Percentiles rank a stretch among this genome's conserved stretches.
These are phyloP conservation scores for Epichloe festucae DNA, from an alignment of 2,329 filamentous ascomycete species.

Conservation along the genomic window DNA sequence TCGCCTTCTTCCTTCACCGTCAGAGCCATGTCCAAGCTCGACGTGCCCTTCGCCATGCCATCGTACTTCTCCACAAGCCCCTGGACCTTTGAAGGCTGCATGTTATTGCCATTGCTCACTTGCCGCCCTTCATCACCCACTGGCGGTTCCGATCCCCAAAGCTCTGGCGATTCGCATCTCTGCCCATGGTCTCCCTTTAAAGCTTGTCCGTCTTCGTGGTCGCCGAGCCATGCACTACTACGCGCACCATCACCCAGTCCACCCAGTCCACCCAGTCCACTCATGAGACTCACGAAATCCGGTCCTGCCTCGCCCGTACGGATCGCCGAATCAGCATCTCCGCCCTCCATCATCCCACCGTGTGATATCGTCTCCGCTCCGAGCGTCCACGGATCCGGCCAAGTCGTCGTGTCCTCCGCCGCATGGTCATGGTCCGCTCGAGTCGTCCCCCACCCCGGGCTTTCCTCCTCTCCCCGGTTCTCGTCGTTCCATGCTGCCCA, in stretches of 20 bases:
- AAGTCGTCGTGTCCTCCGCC: conserved; percentile 13
- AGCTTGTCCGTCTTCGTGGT: neutral
- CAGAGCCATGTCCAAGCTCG: neutral
- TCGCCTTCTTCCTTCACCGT: neutral
- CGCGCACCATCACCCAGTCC: neutral
- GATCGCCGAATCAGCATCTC: conserved; percentile 18
- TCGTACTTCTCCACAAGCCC: conserved; percentile 39
- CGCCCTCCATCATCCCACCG: conserved; percentile 6
- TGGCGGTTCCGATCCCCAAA: conserved; percentile 5
- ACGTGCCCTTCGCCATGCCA: conserved; percentile 21
- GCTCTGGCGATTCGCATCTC: conserved; percentile 10
- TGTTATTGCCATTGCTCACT: conserved; percentile 3
- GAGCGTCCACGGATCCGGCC: conserved; percentile 17
- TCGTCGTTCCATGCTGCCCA: conserved; percentile 27
- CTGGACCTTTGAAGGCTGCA: conserved; percentile 32
- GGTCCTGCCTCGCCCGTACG: conserved; percentile 13
- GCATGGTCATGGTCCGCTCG: too few species aligned
- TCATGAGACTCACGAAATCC: neutral
- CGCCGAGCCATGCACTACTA: neutral
- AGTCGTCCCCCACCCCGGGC: conserved; percentile 20
- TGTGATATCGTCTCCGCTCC: conserved; percentile 2
- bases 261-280: too few species aligned
- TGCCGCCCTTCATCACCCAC: conserved; percentile 6
- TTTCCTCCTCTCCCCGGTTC: conserved; percentile 9
- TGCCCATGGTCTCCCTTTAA: neutral